Conservation (phyloP, 1,139 yeast species). For the Debaryomyces robertsiae region DNA sequence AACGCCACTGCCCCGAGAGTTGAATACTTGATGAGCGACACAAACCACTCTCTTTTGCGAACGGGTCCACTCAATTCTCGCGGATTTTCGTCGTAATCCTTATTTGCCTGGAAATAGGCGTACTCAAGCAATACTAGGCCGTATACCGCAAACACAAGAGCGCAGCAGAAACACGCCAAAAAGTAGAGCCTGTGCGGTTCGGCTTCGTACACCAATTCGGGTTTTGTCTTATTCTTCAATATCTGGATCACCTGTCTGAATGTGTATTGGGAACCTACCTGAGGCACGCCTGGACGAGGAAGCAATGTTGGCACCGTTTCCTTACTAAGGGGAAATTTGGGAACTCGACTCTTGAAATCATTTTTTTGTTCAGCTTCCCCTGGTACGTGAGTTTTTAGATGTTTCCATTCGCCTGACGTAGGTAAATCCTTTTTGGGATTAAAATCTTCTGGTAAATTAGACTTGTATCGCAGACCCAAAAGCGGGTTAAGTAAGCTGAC, state of each 20-base stretch:
- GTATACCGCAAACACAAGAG: slow-evolving; percentile 67
- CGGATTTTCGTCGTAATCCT: slow-evolving; percentile 62
- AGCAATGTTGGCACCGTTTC: slow-evolving; percentile 69
- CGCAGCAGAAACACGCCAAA: slow-evolving; percentile 67
- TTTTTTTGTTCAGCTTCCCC: slow-evolving; percentile 59
- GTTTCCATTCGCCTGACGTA: slow-evolving; percentile 46
- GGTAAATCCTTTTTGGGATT: slow-evolving; percentile 34
- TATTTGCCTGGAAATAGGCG: slow-evolving; percentile 56
- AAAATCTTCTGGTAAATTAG: slow-evolving; percentile 31
- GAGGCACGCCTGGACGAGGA: slow-evolving; percentile 76
- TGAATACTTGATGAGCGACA: slow-evolving; percentile 32
- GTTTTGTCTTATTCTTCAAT: slow-evolving; percentile 57
- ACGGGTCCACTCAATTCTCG: slow-evolving; percentile 39
- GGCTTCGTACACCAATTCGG: slow-evolving; percentile 79
- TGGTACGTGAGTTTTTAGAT: slow-evolving; percentile 56
- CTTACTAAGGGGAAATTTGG: slow-evolving; percentile 66
- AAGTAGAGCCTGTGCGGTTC: slow-evolving; percentile 83
- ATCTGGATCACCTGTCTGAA: slow-evolving; percentile 66
- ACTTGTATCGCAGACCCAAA: slow-evolving; percentile 21
- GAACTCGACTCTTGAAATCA: slow-evolving; percentile 50
- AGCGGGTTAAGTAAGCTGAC: neutral
- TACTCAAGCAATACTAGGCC: slow-evolving; percentile 64
- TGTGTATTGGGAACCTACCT: slow-evolving; percentile 57
- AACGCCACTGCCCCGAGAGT: slow-evolving; percentile 41
- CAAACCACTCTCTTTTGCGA: slow-evolving; percentile 42